A percentile compares a stretch with the other conserved stretches of the same genome.
phyloP scores from a whole-genome alignment of 2,329 filamentous ascomycete species.

The Chalaropsis ovoidea region DNA sequence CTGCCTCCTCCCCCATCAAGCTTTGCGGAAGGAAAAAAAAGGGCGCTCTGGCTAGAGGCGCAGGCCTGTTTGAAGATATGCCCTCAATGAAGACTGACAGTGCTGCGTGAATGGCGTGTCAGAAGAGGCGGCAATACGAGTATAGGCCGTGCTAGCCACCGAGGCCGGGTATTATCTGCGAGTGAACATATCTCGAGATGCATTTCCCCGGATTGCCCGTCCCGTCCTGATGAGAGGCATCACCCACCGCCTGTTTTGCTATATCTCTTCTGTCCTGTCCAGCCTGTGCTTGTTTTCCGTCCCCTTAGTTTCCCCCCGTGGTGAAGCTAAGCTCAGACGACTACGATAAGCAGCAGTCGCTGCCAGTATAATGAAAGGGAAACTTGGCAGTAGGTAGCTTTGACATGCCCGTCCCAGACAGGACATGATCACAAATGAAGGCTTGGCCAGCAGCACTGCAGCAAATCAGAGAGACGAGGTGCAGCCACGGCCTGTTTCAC shows the following conservation, averaged over 20 bases:
- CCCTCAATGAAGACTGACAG: neutral
- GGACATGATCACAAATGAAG: neutral
- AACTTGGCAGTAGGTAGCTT: neutral
- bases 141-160: too few species aligned
- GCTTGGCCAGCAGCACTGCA: neutral
- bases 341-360: neutral
- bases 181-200: too few species aligned
- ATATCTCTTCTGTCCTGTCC: too few species aligned
- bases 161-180: too few species aligned
- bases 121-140: neutral
- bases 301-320: too few species aligned
- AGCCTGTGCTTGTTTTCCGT: too few species aligned
- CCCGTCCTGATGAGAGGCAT: too few species aligned
- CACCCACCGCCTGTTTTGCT: too few species aligned
- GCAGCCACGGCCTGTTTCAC: neutral
- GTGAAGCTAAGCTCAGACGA: too few species aligned
- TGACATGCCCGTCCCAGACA: neutral
- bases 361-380: neutral
- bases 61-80: neutral
- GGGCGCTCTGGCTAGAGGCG: neutral
- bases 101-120: neutral
- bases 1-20: neutral
- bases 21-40: neutral
- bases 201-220: too few species aligned
- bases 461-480: neutral